Evolutionary conservation across 371 early-diverging fungal genomes (phyloP), one percentile per base, ranked within the genome.

Genomic region (Mortierella sp.): DNA sequence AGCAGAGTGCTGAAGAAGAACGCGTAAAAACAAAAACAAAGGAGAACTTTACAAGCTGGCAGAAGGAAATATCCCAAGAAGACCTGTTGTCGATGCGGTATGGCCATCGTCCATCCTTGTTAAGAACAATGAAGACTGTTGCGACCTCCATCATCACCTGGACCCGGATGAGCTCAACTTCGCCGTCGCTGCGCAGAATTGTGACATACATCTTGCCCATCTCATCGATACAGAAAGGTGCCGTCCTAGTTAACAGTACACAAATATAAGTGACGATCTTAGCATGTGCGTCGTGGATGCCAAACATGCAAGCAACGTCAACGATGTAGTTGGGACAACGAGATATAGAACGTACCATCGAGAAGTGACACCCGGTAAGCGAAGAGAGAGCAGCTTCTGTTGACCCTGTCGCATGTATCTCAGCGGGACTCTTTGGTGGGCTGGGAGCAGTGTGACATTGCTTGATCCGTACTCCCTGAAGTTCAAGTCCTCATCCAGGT

Each of bases 51-150:
- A 89, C 90, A 64, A 87, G 83, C 83, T 98, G 97, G 80, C 90
- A 92, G 47, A 97, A 89, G 0, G 82, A 80, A 43, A 97, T 87
- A 52, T 93, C 92, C 27, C 87, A 88, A 5, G 86, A 84, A 0
- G 95, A 93, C n/a, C 84, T 67, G 81, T 98, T 98, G 30, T 94
- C 93, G 47, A 99, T 86, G 11, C 90, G 81, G 61, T 91, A 96
- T 14, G 98, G 99, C 99, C 99, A 99, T 54, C 88, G 82, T 5
- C 89, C 87, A 28, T 94, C 94, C 42, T 88, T 87, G 44, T 87
- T 85, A 48, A 97, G 80, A 0, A 93, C 76, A 34, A 99, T 89
- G 76, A 96, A 97, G 17, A 99, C 80, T 1, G 95, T 95, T 0
- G 99, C 96, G 31, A 91, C 91, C 53, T 97, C 92, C 59, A 98